phyloP scores from a whole-genome alignment of 768 basidiomycete species.

The Floccularia luteovirens region DNA sequence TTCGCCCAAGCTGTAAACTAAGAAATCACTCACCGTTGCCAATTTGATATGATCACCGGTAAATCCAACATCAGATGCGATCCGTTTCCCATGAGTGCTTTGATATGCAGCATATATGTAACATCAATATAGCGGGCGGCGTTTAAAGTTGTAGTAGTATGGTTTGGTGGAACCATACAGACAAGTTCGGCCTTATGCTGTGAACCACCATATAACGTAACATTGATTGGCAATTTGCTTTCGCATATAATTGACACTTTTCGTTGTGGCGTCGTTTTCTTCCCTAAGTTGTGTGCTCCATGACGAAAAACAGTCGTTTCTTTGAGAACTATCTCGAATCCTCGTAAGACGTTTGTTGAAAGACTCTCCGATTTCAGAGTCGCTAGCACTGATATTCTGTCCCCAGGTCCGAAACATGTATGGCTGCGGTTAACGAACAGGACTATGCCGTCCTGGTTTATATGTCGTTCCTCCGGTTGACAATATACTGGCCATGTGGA shows the following conservation, averaged over 20 bases:
- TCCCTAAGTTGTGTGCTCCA: constrained; percentile 44
- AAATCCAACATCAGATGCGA: constrained; percentile 62
- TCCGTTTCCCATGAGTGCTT: constrained; percentile 68
- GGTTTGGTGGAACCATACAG: constrained; percentile 61
- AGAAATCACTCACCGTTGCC: constrained; percentile 59
- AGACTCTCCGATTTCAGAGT: constrained; percentile 65
- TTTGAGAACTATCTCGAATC: constrained; percentile 74
- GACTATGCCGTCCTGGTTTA: constrained; percentile 59
- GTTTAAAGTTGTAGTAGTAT: constrained; percentile 76
- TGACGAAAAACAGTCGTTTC: constrained; percentile 75
- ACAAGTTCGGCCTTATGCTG: constrained; percentile 67
- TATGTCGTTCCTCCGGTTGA: constrained; percentile 65
- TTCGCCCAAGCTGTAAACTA: constrained; percentile 3
- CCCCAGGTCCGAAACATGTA: constrained; percentile 83
- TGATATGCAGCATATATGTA: constrained; percentile 69
- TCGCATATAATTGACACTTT: constrained; percentile 53
- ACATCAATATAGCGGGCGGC: constrained; percentile 83
- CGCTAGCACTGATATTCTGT: constrained; percentile 66
- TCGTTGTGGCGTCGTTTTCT: constrained; percentile 52
- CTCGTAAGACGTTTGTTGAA: constrained; percentile 66
- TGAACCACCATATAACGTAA: constrained; percentile 65
- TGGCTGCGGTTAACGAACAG: constrained; percentile 69
- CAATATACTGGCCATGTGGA: constrained; percentile 90
- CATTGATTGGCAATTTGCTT: constrained; percentile 64
- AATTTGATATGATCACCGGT: constrained; percentile 78